Conservation (phyloP, 768 basidiomycete species). For the Panus rudis region DNA sequence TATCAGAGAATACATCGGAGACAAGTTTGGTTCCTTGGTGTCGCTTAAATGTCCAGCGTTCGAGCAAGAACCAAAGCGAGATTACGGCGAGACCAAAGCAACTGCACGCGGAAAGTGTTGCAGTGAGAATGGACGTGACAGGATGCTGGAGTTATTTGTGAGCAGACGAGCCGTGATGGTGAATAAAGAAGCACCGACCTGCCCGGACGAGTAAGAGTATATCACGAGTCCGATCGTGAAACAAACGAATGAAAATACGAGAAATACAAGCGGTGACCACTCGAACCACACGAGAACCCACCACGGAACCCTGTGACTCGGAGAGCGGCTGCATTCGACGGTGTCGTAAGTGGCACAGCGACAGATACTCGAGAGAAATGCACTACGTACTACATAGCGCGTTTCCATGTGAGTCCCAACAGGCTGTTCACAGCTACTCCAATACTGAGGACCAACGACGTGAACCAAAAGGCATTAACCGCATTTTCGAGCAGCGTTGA, state of each 20-base stretch:
- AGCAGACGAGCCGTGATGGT: no score
- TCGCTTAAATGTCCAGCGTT: slow-evolving; percentile 1
- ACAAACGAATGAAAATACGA: slow-evolving; percentile 71
- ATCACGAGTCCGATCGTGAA: slow-evolving; percentile 71
- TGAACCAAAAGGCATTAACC: slow-evolving; percentile 65
- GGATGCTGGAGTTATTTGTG: not conserved
- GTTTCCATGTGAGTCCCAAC: slow-evolving; percentile 64
- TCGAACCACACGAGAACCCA: slow-evolving; percentile 81
- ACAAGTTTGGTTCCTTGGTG: slow-evolving; percentile 3
- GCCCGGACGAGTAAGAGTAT: slow-evolving; percentile 62
- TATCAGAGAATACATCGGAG: slow-evolving; percentile 1
- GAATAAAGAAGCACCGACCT: slow-evolving; percentile 35
- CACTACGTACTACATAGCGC: slow-evolving; percentile 63
- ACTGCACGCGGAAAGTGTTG: slow-evolving; percentile 1
- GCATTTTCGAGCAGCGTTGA: slow-evolving; percentile 31
- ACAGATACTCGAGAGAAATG: not conserved
- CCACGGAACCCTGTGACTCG: slow-evolving; percentile 65
- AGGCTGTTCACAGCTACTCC: slow-evolving; percentile 64
- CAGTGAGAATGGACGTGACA: slow-evolving; percentile 3
- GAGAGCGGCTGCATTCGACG: slow-evolving; percentile 44
- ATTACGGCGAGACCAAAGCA: slow-evolving; percentile 3
- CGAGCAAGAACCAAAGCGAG: slow-evolving; percentile 7
- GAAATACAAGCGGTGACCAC: slow-evolving; percentile 68
- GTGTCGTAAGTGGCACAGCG: not conserved
- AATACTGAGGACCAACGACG: slow-evolving; percentile 64